These are phyloP conservation scores for Globisporangium acanthophoron DNA, from an alignment of 352 stramenopile species.

Conservation along the genomic window DNA sequence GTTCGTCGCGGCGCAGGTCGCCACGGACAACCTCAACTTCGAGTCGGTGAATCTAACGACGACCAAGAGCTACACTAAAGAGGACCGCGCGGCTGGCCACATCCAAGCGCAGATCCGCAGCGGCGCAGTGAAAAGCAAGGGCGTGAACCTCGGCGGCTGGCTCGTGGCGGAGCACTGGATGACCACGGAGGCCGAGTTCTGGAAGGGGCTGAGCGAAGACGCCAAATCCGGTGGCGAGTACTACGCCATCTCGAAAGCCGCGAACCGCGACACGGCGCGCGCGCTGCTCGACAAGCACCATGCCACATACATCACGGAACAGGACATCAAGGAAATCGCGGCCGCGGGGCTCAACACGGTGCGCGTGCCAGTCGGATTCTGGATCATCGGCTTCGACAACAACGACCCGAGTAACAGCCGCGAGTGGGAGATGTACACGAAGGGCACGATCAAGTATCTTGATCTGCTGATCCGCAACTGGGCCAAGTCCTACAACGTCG, in stretches of 20 bases:
- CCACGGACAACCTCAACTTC: too few species aligned
- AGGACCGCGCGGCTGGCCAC: constrained; percentile 15
- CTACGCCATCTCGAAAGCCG: constrained; percentile 41
- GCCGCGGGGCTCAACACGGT: constrained; percentile 69
- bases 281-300: constrained; percentile 49
- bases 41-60: too few species aligned
- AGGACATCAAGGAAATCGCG: constrained; percentile 57
- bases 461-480: constrained; percentile 35
- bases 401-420: constrained; percentile 30
- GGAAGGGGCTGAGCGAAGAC: constrained; percentile 35
- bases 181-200: constrained; percentile 51
- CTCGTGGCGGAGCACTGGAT: constrained; percentile 81
- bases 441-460: constrained; percentile 42
- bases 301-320: constrained; percentile 60
- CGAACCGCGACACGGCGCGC: constrained; percentile 28
- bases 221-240: constrained; percentile 50
- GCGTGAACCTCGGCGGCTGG: constrained; percentile 76
- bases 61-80: too few species aligned
- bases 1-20: too few species aligned
- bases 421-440: constrained; percentile 47
- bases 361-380: constrained; percentile 75
- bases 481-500: constrained; percentile 46
- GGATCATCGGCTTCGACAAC: constrained; percentile 70
- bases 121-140: constrained; percentile 37
- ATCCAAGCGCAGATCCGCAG: constrained; percentile 56